A percentile compares a stretch with the other conserved stretches of the same genome.
Conservation (phyloP, 139 green algal species). For the Coelastrella sp. region DNA sequence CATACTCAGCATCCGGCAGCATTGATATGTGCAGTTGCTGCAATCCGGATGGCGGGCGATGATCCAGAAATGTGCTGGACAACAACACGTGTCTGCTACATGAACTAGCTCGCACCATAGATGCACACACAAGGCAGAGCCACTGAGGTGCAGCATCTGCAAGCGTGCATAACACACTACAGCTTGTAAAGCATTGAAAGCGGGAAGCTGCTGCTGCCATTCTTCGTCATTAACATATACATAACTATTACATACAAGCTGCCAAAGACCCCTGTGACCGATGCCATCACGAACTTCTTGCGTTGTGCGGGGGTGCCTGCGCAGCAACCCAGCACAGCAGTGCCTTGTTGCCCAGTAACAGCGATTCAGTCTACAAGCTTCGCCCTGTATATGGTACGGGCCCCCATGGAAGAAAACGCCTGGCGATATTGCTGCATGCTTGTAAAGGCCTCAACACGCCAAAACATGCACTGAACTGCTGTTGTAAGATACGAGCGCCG, state of each 20-base stretch:
- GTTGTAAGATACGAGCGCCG: not conserved
- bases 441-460: not conserved
- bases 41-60: too few relatives aligned
- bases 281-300: constrained; percentile 30
- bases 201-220: not conserved
- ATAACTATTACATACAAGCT: constrained; percentile 42
- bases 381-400: too few relatives aligned
- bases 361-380: too few relatives aligned
- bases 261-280: constrained; percentile 25
- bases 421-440: too few relatives aligned
- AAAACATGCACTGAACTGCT: not conserved
- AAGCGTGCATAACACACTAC: not conserved
- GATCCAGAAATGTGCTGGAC: too few relatives aligned
- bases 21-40: too few relatives aligned
- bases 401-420: too few relatives aligned
- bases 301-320: constrained; percentile 41
- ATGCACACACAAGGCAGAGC: not conserved
- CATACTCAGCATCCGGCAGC: too few relatives aligned
- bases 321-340: not conserved
- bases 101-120: not conserved
- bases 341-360: too few relatives aligned
- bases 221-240: constrained; percentile 14
- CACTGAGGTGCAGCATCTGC: not conserved
- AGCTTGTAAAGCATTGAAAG: constrained; percentile 41
- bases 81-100: too few relatives aligned